A percentile compares a stretch with the other conserved stretches of the same genome.
These are phyloP conservation scores for Rachicladosporium sp. DNA, from an alignment of 2,329 filamentous ascomycete genomes.

Conservation along the genomic window DNA sequence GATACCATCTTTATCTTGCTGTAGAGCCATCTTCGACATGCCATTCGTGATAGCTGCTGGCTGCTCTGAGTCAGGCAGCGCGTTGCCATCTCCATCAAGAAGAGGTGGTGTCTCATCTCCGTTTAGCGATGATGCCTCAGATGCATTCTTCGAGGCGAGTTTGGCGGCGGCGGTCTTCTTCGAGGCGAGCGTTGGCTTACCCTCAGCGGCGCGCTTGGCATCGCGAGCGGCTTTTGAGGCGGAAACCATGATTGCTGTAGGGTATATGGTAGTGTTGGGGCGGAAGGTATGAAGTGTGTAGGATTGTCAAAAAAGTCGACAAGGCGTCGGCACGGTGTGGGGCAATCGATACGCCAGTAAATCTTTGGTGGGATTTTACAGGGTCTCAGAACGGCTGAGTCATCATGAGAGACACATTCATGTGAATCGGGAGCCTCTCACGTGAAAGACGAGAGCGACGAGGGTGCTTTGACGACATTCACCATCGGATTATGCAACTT, in stretches of 20 bases:
- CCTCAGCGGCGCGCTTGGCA: slow-evolving; percentile 54
- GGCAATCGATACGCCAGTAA: too few relatives aligned
- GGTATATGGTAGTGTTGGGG: slow-evolving; percentile 39
- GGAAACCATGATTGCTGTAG: slow-evolving; percentile 44
- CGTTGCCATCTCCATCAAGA: slow-evolving; percentile 50
- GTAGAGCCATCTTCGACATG: slow-evolving; percentile 76
- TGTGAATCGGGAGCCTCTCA: too few relatives aligned
- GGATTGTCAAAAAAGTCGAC: too few relatives aligned
- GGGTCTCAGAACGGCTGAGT: too few relatives aligned
- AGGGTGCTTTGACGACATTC: too few relatives aligned
- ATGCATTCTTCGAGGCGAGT: slow-evolving; percentile 49
- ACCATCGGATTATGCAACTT: too few relatives aligned
- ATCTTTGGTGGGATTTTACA: too few relatives aligned
- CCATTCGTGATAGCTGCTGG: slow-evolving; percentile 61
- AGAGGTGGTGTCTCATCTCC: slow-evolving; percentile 53
- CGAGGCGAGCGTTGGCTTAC: slow-evolving; percentile 62
- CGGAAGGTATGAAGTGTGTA: slow-evolving; percentile 47
- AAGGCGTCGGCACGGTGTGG: too few relatives aligned
- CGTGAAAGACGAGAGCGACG: too few relatives aligned
- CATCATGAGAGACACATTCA: too few relatives aligned
- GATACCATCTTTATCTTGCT: slow-evolving; percentile 92
- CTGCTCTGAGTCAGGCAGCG: slow-evolving; percentile 44
- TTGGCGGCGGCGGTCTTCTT: slow-evolving; percentile 65
- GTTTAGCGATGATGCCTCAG: slow-evolving; percentile 53
- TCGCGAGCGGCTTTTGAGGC: slow-evolving; percentile 57